Base-by-base conservation (phyloP, 2,329 filamentous ascomycete genomes). In the Clarireedia paspali region DNA sequence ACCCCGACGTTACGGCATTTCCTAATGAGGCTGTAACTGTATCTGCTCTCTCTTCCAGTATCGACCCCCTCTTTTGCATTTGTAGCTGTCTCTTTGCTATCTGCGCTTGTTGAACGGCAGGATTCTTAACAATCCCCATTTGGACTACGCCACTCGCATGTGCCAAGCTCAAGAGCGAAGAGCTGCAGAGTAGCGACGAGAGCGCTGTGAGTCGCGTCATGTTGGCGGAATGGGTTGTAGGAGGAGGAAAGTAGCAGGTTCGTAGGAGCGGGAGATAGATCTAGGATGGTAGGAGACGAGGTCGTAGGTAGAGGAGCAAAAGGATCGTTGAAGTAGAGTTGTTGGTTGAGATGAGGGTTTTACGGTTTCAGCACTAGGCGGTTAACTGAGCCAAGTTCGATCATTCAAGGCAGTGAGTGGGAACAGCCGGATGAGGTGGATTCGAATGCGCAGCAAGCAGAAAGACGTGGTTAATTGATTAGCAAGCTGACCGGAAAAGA, bases 1-100 rank as follows among this genome's bases (percentile, higher is more conserved):
- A 75, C 36, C 78, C 80, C 47, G 74, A 76, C 0, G 74, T 76
- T 58, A 81, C 64, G 60, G 80, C 81, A 69, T 84, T 83, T 20
- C 49, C 57, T 0, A 68, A 55, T 15, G 39, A 38, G 1, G 57
- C 64, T 2, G 55, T 57, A 1, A 69, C 57, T 2, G 64, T 62
- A 24, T 55, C 56, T 14, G 57, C 60, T 26, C 62, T 57, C 17
- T 26, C 52, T 54, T 15, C 44, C 50, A 42, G 3, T 59, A 46
- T 6, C 34, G 27, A n/a, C 38, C 46, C 38, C 50, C 44, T 27
- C 57, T 59, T 24, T 56, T 56, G 44, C 44, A 24, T 55, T 9
- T 51, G 44, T 20, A 58, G 39, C 20, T 58, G 53, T n/a, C 64
- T 60, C 26, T 26, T 42, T 23, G 53, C 47, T 9, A 67, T 50